A percentile compares a stretch with the other conserved stretches of the same genome.
phyloP scores from a whole-genome alignment of 192 early-diverging fungal species.

The Backusella macrospora region DNA sequence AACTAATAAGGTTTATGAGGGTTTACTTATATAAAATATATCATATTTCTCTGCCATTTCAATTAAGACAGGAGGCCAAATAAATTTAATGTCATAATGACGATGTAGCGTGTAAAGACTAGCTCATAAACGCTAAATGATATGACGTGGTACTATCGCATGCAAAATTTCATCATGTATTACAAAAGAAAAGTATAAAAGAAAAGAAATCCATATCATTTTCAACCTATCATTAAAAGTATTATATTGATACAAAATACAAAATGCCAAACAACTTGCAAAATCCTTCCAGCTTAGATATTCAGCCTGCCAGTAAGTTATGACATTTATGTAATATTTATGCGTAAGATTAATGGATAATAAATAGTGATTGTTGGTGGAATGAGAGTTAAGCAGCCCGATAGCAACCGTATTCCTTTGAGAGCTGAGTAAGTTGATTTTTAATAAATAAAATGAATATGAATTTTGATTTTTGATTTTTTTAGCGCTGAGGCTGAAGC shows the following conservation, averaged over 20 bases:
- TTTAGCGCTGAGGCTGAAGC: neutral
- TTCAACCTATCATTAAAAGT: neutral
- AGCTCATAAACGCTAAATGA: neutral
- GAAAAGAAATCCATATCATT: neutral
- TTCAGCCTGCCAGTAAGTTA: neutral
- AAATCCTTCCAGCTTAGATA: neutral
- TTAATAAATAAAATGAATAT: neutral
- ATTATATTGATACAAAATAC: neutral
- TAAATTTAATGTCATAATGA: constrained; percentile 7
- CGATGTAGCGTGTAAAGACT: neutral
- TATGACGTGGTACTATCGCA: constrained; percentile 1
- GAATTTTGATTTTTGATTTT: neutral
- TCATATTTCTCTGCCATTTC: neutral
- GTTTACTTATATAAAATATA: neutral
- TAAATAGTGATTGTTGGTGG: constrained; percentile 7
- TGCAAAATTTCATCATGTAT: constrained; percentile 3
- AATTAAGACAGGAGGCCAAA: neutral
- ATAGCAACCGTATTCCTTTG: constrained; percentile 4
- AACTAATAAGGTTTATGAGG: too few species aligned
- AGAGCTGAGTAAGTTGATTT: constrained; percentile 5
- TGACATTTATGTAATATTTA: too few species aligned
- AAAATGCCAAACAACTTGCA: constrained; percentile 3
- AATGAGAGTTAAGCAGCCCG: constrained; percentile 22
- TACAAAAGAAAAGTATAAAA: constrained; percentile 5
- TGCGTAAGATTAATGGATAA: too few species aligned